Evolutionary conservation across 306 rosid genomes (phyloP).

Genomic region (Elaeagnus macrophylla): DNA sequence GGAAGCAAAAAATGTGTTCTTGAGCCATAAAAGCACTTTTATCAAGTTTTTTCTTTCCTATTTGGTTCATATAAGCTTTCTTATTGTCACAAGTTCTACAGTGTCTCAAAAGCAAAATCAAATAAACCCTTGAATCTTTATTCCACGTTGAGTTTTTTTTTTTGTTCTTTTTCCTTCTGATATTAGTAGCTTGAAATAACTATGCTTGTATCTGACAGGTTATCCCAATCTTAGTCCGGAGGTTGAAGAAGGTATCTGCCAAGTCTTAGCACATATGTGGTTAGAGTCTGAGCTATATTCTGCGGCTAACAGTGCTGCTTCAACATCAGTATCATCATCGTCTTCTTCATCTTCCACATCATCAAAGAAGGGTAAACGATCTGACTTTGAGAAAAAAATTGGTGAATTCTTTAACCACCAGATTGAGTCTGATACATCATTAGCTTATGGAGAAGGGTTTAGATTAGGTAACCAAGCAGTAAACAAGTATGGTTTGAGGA

Average conservation of each 20-base stretch:
- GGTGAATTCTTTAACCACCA: conserved; percentile 85
- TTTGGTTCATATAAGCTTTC: no score
- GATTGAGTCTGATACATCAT: conserved; percentile 82
- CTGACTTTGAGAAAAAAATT: conserved; percentile 87
- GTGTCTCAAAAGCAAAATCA: no score
- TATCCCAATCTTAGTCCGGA: conserved; percentile 76
- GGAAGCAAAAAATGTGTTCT: no score
- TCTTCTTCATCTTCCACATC: conserved; percentile 42
- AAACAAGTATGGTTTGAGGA: conserved; percentile 63
- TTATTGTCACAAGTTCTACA: no score
- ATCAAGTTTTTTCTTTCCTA: no score
- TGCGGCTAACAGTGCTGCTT: conserved; percentile 35
- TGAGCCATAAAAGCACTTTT: no score
- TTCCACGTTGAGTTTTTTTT: no score
- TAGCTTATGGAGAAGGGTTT: conserved; percentile 92
- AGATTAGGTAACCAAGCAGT: conserved; percentile 69
- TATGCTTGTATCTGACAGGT: conserved; percentile 37
- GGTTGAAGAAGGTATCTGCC: conserved; percentile 99
- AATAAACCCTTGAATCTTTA: no score
- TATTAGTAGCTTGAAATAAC: neutral
- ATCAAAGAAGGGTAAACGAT: conserved; percentile 83
- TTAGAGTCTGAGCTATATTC: conserved; percentile 72
- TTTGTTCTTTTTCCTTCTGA: no score
- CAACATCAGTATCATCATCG: conserved; percentile 43
- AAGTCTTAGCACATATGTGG: conserved; percentile 97